These are phyloP conservation scores for Malus hybrid DNA, from an alignment of 331 rosid species.

Conservation along the genomic window DNA sequence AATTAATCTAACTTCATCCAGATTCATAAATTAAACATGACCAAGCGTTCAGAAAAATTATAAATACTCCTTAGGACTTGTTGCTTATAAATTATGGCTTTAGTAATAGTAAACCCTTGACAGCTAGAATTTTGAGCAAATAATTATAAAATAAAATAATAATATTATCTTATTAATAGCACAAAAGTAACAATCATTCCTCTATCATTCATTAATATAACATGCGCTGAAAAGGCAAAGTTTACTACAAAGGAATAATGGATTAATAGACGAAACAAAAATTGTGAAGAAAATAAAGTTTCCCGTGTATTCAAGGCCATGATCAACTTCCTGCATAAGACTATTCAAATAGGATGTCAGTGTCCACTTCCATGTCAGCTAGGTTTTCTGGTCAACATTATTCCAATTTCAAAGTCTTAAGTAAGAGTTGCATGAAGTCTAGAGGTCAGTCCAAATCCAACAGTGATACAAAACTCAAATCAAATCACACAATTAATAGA, in stretches of 20 bases:
- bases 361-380: background rate
- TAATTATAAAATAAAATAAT: background rate
- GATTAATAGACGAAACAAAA: background rate
- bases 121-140: background rate
- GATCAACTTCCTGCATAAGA: background rate
- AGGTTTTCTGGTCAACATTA: background rate
- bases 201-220: too few species aligned
- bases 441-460: background rate
- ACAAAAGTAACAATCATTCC: too few species aligned
- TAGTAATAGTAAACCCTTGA: background rate
- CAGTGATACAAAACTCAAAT: background rate
- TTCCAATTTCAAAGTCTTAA: background rate
- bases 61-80: background rate
- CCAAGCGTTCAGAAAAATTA: background rate
- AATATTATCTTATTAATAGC: background rate
- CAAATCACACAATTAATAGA: background rate
- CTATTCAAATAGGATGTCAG: background rate
- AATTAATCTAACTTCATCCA: background rate
- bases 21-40: background rate
- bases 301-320: background rate
- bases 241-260: background rate
- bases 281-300: background rate
- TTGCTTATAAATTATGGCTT: background rate
- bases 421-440: background rate
- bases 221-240: background rate